Evolutionary conservation across 495 filamentous ascomycete species (phyloP).

Genomic region (Lasiosphaeria ovina): DNA sequence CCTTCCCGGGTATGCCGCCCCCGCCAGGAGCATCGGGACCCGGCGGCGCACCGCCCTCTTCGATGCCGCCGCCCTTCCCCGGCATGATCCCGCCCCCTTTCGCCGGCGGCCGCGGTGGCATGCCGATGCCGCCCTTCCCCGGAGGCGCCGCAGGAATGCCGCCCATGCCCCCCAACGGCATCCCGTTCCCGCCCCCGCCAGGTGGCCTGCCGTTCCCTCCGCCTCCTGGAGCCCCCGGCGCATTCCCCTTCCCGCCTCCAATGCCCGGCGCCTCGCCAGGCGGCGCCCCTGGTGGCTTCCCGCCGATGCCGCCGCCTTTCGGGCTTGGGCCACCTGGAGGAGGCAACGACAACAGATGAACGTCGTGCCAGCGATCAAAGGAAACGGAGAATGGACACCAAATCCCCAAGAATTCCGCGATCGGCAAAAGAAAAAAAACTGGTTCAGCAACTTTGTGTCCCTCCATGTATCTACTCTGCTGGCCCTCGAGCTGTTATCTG

Average conservation of each 20-base stretch:
- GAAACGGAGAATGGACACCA: background rate
- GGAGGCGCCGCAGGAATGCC: conserved; percentile 6
- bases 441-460: too few relatives aligned
- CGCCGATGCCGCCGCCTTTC: conserved; percentile 30
- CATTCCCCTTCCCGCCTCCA: conserved; percentile 36
- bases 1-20: conserved; percentile 18
- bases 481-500: background rate
- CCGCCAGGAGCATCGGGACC: conserved; percentile 2
- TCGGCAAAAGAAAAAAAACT: too few relatives aligned
- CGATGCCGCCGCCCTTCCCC: conserved; percentile 17
- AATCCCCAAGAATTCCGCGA: too few relatives aligned
- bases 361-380: background rate
- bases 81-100: background rate
- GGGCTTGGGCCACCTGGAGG: conserved; percentile 16
- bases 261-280: conserved; percentile 16
- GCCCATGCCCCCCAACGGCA: conserved; percentile 30
- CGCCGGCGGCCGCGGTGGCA: conserved; percentile 51
- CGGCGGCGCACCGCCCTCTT: conserved; percentile 1
- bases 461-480: too few relatives aligned
- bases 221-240: conserved; percentile 37
- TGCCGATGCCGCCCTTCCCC: conserved; percentile 66
- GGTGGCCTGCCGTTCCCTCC: conserved; percentile 59
- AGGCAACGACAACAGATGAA: conserved; percentile 27
- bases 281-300: conserved; percentile 29
- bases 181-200: conserved; percentile 40